phyloP scores from a whole-genome alignment of 2,329 filamentous ascomycete genomes.

The Aspergillus carbonarius region DNA sequence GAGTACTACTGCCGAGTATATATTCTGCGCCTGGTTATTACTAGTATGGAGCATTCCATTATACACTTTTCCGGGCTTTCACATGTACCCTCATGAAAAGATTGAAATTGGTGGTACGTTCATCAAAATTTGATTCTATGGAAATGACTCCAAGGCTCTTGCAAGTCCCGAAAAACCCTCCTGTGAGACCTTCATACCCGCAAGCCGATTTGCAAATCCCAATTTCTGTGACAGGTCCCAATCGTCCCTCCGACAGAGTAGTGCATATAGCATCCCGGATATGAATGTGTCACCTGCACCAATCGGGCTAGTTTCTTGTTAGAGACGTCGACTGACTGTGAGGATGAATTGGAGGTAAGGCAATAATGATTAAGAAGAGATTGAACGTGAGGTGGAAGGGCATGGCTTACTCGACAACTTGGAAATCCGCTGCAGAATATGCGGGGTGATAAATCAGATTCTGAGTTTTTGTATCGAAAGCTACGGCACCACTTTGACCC shows the following conservation, averaged over 20 bases:
- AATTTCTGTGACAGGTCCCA: constrained; percentile 55
- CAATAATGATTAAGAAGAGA: constrained; percentile 13
- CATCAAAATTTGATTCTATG: neutral
- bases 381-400: neutral
- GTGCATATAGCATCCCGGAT: constrained; percentile 66
- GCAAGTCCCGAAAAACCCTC: constrained; percentile 63
- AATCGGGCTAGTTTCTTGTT: constrained; percentile 56
- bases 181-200: constrained; percentile 65
- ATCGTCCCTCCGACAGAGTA: constrained; percentile 51
- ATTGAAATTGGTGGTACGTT: no score
- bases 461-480: constrained; percentile 40
- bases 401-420: constrained; percentile 60
- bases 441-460: constrained; percentile 46
- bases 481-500: constrained; percentile 56
- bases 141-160: constrained; percentile 15
- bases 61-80: no score
- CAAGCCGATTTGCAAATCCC: constrained; percentile 64
- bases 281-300: constrained; percentile 76
- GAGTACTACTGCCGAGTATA: no score
- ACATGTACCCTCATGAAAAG: no score
- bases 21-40: no score
- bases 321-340: constrained; percentile 5
- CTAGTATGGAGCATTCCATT: no score
- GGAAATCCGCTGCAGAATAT: constrained; percentile 37
- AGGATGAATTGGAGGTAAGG: no score